phyloP scores from a whole-genome alignment of 2,329 filamentous ascomycete genomes.

The Calcarisporium arbuscula region DNA sequence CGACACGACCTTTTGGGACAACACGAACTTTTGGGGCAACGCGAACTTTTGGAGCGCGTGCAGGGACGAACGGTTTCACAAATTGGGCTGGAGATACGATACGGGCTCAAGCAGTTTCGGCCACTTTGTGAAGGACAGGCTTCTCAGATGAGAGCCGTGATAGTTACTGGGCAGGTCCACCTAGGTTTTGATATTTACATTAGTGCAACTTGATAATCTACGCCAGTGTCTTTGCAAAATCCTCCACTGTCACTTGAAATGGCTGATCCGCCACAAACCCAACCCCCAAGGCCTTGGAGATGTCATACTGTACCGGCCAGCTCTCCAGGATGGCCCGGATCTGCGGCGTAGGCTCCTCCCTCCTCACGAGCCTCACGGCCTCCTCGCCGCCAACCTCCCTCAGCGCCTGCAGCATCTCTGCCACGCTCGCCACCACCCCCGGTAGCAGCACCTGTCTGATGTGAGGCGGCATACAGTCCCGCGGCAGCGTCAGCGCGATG shows the following conservation, averaged over 20 bases:
- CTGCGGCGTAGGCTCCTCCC: slow-evolving; percentile 38
- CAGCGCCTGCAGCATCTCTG: slow-evolving; percentile 46
- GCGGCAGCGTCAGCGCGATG: slow-evolving; percentile 32
- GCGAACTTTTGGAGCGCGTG: too few species aligned
- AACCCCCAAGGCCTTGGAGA: slow-evolving; percentile 43
- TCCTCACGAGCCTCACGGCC: slow-evolving; percentile 34
- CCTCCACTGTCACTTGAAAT: slow-evolving; percentile 24
- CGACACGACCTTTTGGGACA: too few species aligned
- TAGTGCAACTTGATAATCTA: too few species aligned
- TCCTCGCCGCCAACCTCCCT: slow-evolving; percentile 41
- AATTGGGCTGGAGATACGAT: too few species aligned
- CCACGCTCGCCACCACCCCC: slow-evolving; percentile 44
- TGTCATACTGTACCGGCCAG: slow-evolving; percentile 49
- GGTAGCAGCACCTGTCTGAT: slow-evolving; percentile 44
- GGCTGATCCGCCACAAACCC: slow-evolving; percentile 42
- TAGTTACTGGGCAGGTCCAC: too few species aligned
- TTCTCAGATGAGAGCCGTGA: too few species aligned
- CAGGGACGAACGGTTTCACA: too few species aligned
- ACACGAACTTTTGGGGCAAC: too few species aligned
- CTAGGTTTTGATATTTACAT: too few species aligned
- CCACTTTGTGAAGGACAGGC: too few species aligned
- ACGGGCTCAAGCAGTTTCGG: too few species aligned
- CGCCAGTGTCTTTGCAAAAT: slow-evolving; percentile 17
- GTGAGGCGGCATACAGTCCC: slow-evolving; percentile 25
- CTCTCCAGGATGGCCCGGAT: slow-evolving; percentile 44